phyloP scores from a whole-genome alignment of 345 rosid species.

The Acer negundo region DNA sequence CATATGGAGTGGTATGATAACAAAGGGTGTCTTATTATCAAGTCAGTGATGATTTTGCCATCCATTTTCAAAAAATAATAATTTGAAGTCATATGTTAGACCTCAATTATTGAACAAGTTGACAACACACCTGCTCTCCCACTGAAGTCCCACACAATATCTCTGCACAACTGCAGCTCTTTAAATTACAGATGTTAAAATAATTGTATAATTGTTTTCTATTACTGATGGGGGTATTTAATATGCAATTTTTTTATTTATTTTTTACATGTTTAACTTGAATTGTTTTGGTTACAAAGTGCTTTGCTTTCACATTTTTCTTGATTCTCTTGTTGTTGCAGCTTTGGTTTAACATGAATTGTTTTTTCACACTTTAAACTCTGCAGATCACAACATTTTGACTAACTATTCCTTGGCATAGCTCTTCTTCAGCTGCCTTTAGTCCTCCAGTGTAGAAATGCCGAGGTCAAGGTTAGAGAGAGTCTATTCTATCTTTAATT shows the following conservation, averaged over 20 bases:
- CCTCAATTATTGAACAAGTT: conserved; percentile 17
- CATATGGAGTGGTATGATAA: too few species aligned
- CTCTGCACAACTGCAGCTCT: conserved; percentile 6
- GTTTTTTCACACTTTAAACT: conserved; percentile 5
- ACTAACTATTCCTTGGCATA: conserved; percentile 6
- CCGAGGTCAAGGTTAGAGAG: conserved; percentile 75
- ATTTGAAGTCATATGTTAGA: not conserved
- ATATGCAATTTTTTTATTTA: not conserved
- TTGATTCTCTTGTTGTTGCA: not conserved
- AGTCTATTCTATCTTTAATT: not conserved
- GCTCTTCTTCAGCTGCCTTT: conserved; percentile 4
- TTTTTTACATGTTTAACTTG: not conserved
- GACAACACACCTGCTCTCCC: not conserved
- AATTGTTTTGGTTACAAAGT: not conserved
- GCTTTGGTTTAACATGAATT: not conserved
- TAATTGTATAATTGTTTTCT: not conserved
- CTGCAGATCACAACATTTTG: conserved; percentile 31
- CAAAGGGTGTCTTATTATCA: too few species aligned
- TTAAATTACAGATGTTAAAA: not conserved
- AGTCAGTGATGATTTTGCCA: too few species aligned
- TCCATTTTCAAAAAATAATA: too few species aligned
- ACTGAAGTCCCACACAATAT: not conserved
- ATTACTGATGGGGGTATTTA: conserved; percentile 1
- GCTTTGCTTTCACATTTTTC: not conserved
- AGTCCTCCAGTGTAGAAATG: conserved; percentile 39